Evolutionary conservation across 2,329 filamentous ascomycete species (phyloP).

Genomic region (Penicillium concentricum): DNA sequence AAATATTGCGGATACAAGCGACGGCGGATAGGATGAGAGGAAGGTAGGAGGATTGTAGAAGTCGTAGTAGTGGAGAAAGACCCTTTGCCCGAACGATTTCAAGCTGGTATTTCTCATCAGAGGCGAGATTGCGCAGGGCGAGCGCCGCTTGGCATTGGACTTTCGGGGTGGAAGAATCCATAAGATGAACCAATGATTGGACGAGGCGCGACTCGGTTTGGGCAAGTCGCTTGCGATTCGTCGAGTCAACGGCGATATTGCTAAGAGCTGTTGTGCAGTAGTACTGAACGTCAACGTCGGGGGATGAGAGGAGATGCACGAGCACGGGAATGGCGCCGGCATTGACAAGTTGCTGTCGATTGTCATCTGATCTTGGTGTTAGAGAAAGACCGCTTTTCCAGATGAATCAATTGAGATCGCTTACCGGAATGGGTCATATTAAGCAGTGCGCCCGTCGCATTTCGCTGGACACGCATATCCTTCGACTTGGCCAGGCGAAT

Average conservation of each 20-base stretch:
- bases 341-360: slow-evolving; percentile 94
- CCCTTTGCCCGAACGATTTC: slow-evolving; percentile 92
- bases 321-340: slow-evolving; percentile 97
- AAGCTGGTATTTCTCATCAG: slow-evolving; percentile 97
- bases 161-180: slow-evolving; percentile 96
- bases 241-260: slow-evolving; percentile 94
- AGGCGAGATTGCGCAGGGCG: slow-evolving; percentile 89
- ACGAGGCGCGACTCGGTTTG: slow-evolving; percentile 89
- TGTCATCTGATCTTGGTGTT: slow-evolving; percentile 68
- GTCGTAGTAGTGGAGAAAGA: slow-evolving; percentile 77
- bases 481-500: slow-evolving; percentile 93
- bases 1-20: slow-evolving; percentile 97
- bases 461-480: slow-evolving; percentile 97
- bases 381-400: slow-evolving; percentile 10
- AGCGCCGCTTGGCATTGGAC: slow-evolving; percentile 97
- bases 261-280: slow-evolving; percentile 98
- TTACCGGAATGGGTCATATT: slow-evolving; percentile 99
- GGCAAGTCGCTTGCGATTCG: slow-evolving; percentile 86
- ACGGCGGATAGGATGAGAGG: slow-evolving; percentile 95
- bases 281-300: slow-evolving; percentile 97
- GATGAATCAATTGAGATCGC: slow-evolving; percentile 23
- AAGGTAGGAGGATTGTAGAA: slow-evolving; percentile 92
- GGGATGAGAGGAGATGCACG: slow-evolving; percentile 87
- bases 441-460: slow-evolving; percentile 90
- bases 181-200: slow-evolving; percentile 88